phyloP scores from a whole-genome alignment of 139 green algal genomes.

The Chlamydomonas sp. region DNA sequence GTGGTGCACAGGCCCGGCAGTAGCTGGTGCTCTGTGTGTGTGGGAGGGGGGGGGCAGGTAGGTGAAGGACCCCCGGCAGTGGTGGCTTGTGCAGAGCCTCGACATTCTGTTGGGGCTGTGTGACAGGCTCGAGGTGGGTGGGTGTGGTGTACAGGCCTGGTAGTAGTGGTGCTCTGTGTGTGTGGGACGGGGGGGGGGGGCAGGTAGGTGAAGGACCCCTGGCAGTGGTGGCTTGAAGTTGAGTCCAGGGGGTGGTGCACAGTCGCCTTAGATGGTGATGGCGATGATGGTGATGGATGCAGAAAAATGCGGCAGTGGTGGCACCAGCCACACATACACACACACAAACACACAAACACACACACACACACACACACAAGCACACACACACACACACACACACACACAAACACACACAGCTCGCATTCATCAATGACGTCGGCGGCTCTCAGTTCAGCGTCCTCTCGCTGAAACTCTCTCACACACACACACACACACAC shows the following conservation, averaged over 20 bases:
- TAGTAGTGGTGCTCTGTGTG: neutral
- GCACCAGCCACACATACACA: too few relatives aligned
- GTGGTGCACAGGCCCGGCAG: neutral
- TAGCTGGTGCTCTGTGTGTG: neutral
- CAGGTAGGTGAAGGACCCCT: constrained; percentile 22
- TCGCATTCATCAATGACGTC: too few relatives aligned
- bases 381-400: too few relatives aligned
- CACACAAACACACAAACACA: too few relatives aligned
- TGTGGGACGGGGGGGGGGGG: too few relatives aligned
- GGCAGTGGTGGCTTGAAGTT: constrained; percentile 36
- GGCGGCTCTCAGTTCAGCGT: too few relatives aligned
- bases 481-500: too few relatives aligned
- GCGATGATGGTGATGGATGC: too few relatives aligned
- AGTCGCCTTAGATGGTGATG: neutral
- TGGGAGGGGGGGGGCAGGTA: too few relatives aligned
- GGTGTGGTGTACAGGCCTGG: neutral
- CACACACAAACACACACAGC: too few relatives aligned
- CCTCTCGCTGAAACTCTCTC: too few relatives aligned
- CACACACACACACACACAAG: too few relatives aligned
- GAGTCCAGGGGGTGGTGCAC: neutral
- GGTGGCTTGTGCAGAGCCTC: constrained; percentile 47
- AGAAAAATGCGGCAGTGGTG: constrained; percentile 32
- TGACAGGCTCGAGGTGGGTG: constrained; percentile 3
- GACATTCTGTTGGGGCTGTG: constrained; percentile 25
- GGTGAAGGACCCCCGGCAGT: constrained; percentile 22